A percentile compares a stretch with the other conserved stretches of the same genome.
These are phyloP conservation scores for Asclepias syriaca DNA, from an alignment of 257 asterid genomes.

Conservation along the genomic window DNA sequence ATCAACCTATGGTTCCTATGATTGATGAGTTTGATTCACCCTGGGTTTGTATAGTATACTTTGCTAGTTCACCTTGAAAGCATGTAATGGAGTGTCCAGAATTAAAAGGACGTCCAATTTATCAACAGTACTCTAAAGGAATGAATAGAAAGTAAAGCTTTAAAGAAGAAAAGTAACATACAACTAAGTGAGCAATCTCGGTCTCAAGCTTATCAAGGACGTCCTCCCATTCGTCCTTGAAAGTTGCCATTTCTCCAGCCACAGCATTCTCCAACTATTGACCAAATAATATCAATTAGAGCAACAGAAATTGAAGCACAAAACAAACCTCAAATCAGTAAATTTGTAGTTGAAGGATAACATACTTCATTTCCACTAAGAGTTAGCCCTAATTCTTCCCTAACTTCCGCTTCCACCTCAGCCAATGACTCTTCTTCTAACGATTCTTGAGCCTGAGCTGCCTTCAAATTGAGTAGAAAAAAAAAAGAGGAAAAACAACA, in stretches of 20 bases:
- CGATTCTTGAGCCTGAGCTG: conserved; percentile 95
- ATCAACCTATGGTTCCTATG: not conserved
- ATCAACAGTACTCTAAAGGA: not conserved
- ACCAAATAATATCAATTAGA: conserved; percentile 13
- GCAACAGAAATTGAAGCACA: not conserved
- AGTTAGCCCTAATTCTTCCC: conserved; percentile 70
- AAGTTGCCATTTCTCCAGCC: conserved; percentile 64
- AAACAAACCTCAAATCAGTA: conserved; percentile 1
- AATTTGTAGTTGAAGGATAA: not conserved
- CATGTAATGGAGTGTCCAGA: not conserved
- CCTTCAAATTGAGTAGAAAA: conserved; percentile 33
- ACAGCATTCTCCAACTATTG: conserved; percentile 77
- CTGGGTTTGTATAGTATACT: not conserved
- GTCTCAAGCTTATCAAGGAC: conserved; percentile 86
- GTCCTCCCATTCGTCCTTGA: conserved; percentile 83
- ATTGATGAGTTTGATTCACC: not conserved
- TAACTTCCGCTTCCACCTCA: conserved; percentile 79
- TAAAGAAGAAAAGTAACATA: conserved; percentile 22
- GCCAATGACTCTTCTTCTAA: conserved; percentile 83
- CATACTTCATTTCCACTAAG: conserved; percentile 59
- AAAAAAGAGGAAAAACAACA: not conserved
- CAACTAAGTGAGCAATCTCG: conserved; percentile 81
- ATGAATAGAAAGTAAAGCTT: not conserved
- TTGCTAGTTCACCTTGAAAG: not conserved
- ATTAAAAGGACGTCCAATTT: not conserved